Evolutionary conservation across 129 eudicot species (phyloP).

Genomic region (Helianthus annuus): HanXRQr2.0-SUNRISE NC_035438.2:85091529-85092028

Average conservation of each 20-base stretch:
- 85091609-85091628: constrained; percentile 31
- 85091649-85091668: constrained; percentile 96
- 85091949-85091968: constrained; percentile 98
- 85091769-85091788: neutral
- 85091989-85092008: constrained; percentile 96
- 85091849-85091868: constrained; percentile 96
- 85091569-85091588: neutral
- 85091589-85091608: neutral
- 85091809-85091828: neutral
- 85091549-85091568: constrained; percentile 3
- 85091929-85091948: constrained; percentile 38
- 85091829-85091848: constrained; percentile 98
- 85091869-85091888: constrained; percentile 98
- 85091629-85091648: constrained; percentile 81
- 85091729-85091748: constrained; percentile 89
- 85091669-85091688: constrained; percentile 95
- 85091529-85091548: constrained; percentile 98
- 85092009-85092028: constrained; percentile 73
- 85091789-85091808: neutral
- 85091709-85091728: constrained; percentile 90
- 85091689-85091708: constrained; percentile 97
- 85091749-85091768: constrained; percentile 79
- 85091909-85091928: constrained; percentile 11
- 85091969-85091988: constrained; percentile 92
- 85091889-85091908: constrained; percentile 8